phyloP scores from a whole-genome alignment of 2,329 filamentous ascomycete species.

The Botrytis tulipae region DNA sequence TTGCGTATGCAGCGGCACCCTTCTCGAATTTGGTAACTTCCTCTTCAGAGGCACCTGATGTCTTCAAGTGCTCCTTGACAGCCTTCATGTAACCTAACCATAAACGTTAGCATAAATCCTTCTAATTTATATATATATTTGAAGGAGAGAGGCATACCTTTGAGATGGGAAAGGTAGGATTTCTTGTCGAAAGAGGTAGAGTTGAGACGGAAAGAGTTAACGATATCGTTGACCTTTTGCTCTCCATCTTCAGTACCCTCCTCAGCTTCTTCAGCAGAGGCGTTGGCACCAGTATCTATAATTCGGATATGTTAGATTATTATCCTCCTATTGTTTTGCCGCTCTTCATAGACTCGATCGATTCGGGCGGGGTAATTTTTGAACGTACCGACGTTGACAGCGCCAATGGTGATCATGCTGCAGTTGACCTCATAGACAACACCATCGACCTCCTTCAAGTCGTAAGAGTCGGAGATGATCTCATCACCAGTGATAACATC shows the following conservation, averaged over 20 bases:
- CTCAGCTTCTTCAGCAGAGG: slow-evolving; percentile 79
- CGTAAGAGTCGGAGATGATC: slow-evolving; percentile 93
- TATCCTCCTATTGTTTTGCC: neutral
- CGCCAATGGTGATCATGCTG: slow-evolving; percentile 79
- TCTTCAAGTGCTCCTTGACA: slow-evolving; percentile 69
- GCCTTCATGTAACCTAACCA: slow-evolving; percentile 84
- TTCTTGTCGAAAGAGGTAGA: slow-evolving; percentile 84
- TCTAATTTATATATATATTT: slow-evolving; percentile 10
- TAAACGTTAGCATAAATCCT: neutral
- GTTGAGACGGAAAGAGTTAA: slow-evolving; percentile 87
- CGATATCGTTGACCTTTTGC: slow-evolving; percentile 85
- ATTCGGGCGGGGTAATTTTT: slow-evolving; percentile 13
- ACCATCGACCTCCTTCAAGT: slow-evolving; percentile 75
- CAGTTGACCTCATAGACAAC: slow-evolving; percentile 90
- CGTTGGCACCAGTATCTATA: slow-evolving; percentile 87
- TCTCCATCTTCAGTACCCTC: slow-evolving; percentile 69
- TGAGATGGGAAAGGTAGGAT: slow-evolving; percentile 76
- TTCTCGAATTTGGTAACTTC: slow-evolving; percentile 77
- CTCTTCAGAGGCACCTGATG: slow-evolving; percentile 59
- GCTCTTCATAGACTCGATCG: neutral
- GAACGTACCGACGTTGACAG: slow-evolving; percentile 64
- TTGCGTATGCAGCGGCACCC: slow-evolving; percentile 70
- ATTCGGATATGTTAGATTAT: neutral
- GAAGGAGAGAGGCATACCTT: slow-evolving; percentile 57
- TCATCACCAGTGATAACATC: slow-evolving; percentile 89